Base-by-base conservation (phyloP, 164 flowering plant genomes). In the Brasenia schreberi region DNA sequence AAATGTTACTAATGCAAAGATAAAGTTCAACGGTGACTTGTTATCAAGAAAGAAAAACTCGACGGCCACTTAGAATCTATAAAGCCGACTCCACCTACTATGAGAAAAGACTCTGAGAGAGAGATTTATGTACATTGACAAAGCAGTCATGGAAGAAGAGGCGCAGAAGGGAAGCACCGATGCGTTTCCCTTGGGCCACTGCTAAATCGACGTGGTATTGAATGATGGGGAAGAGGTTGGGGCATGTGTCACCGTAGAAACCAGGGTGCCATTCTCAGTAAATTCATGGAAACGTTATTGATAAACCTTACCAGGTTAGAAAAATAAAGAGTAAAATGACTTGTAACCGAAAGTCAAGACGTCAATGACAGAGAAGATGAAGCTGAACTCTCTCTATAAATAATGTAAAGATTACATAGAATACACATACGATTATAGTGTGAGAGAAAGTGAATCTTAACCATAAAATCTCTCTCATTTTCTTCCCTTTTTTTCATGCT, bases 111-210 rank as follows among this genome's bases (percentile, higher is more conserved):
- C 27, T 23, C 27, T 23, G 63, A 60, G 63, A 60, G 63, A n/a
- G 27, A 60, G 27, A n/a, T n/a, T 7, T 60, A 0, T 60, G 19
- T 60, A 3, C 63, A 60, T 60, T 60, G 19, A 60, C 63, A 60
- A 60, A 3, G 63, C 63, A 60, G 63, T 60, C 63, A 60, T 60
- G 63, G 63, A 60, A 60, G 63, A 60, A 60, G n/a, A 60, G 63
- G 63, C 63, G 63, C 11, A 60, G 63, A 7, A 60, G 63, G 19
- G 19, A 19, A 60, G 63, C 63, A 1, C 63, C 63, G 4, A 60
- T 19, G 9, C 63, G 11, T 18, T 17, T 60, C 19, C 6, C 63
- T n/a, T 60, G 9, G 7, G 63, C 19, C 3, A 60, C 27, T 3
- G 63, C 63, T 60, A 19, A 60, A 6, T 60, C 9, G n/a, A 60